Conservation (phyloP, 179 eudicot species). For the Heliamphora pulchella region DNA sequence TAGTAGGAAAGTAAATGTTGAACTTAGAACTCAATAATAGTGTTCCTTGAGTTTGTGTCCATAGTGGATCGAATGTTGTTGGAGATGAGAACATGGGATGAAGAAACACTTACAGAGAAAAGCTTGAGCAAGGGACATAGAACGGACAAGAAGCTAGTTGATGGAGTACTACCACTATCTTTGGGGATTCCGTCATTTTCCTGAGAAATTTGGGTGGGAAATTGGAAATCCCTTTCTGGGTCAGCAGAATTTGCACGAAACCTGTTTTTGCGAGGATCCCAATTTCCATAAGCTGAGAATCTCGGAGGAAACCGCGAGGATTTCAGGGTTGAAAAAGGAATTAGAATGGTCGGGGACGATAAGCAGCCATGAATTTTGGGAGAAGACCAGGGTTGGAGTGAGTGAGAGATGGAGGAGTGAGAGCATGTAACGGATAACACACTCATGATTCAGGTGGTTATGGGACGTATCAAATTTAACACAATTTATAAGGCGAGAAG, state of each 20-base stretch:
- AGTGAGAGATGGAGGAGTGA: background rate
- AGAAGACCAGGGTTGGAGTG: background rate
- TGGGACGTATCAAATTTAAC: no score
- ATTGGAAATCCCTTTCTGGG: slow-evolving; percentile 16
- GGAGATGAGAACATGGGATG: background rate
- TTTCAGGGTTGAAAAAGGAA: background rate
- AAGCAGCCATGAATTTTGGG: background rate
- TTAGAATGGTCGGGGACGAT: background rate
- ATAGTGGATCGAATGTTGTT: no score
- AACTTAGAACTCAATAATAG: no score
- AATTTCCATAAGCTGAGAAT: background rate
- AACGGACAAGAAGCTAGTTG: slow-evolving; percentile 35
- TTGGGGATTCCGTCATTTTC: slow-evolving; percentile 9
- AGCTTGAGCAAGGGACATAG: slow-evolving; percentile 50
- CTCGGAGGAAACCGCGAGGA: background rate
- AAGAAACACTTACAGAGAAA: slow-evolving; percentile 25
- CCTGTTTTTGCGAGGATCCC: background rate
- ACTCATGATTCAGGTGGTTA: background rate
- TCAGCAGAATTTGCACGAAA: slow-evolving; percentile 9
- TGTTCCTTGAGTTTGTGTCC: no score
- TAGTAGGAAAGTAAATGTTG: no score
- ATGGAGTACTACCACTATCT: slow-evolving; percentile 19
- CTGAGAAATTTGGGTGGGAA: background rate
- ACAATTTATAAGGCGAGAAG: no score
- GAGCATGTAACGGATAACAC: background rate